phyloP scores from a whole-genome alignment of 208 protist genomes.

The Wallacemonas sp. region DNA sequence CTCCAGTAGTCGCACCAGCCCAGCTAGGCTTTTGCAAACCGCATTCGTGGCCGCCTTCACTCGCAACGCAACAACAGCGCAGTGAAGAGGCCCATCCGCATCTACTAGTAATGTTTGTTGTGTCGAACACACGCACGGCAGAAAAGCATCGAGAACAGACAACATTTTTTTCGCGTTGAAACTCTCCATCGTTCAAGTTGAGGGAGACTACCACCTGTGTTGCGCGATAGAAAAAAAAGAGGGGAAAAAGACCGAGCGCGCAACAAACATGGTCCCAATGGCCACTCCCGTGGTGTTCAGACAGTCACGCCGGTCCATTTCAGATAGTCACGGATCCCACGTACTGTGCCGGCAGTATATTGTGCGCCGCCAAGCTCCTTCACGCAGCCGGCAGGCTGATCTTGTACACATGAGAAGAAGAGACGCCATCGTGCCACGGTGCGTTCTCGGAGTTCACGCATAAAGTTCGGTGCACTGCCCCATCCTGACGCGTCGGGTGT shows the following conservation, averaged over 20 bases:
- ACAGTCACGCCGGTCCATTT: slow-evolving; percentile 3
- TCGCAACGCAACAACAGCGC: too few species aligned
- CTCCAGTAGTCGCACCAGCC: too few species aligned
- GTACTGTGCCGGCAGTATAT: not conserved
- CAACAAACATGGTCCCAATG: not conserved
- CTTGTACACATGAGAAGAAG: not conserved
- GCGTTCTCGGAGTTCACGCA: slow-evolving; percentile 2
- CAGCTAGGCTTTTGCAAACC: too few species aligned
- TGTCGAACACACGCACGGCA: too few species aligned
- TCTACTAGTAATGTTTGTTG: too few species aligned
- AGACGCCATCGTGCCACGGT: not conserved
- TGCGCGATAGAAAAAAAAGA: not conserved
- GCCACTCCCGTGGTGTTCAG: not conserved
- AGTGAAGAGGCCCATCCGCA: too few species aligned
- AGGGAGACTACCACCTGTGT: too few species aligned
- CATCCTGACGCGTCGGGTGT: not conserved
- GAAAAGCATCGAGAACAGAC: too few species aligned
- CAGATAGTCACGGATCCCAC: not conserved
- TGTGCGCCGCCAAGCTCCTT: not conserved
- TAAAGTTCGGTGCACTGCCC: not conserved
- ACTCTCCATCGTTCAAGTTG: too few species aligned
- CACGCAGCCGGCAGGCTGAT: not conserved
- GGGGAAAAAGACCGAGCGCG: not conserved
- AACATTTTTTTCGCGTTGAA: too few species aligned
- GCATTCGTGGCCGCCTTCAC: too few species aligned